A percentile compares a stretch with the other conserved stretches of the same genome.
Evolutionary conservation across 2,329 filamentous ascomycete species (phyloP).

Genomic region (Fusarium phyllophilum): DNA sequence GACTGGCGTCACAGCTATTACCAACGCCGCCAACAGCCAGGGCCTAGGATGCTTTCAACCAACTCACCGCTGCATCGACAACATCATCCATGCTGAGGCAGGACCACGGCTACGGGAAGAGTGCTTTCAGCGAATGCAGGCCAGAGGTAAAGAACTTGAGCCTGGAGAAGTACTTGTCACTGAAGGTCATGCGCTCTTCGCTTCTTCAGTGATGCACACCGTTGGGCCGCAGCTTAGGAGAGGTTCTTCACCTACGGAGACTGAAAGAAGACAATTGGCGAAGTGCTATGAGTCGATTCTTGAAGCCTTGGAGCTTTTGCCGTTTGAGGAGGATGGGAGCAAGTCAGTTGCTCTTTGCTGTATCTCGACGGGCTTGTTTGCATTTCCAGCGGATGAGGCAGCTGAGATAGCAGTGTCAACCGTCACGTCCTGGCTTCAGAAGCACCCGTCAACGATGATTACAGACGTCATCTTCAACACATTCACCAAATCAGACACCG

Average conservation of each 20-base stretch:
- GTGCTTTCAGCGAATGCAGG: conserved; percentile 27
- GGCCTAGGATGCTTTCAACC: conserved; percentile 40
- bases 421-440: conserved; percentile 14
- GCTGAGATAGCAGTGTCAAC: conserved; percentile 25
- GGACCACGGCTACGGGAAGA: conserved; percentile 33
- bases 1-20: conserved; percentile 26
- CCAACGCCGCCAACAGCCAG: conserved; percentile 37
- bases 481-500: conserved; percentile 27
- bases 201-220: conserved; percentile 26
- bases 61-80: conserved; percentile 39
- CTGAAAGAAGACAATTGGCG: background rate
- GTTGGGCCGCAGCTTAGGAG: conserved; percentile 29
- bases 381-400: conserved; percentile 34
- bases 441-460: conserved; percentile 15
- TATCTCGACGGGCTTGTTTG: conserved; percentile 36
- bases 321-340: background rate
- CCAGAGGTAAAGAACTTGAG: background rate
- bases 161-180: conserved; percentile 30
- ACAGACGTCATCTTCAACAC: conserved; percentile 39
- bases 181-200: conserved; percentile 10
- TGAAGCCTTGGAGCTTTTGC: background rate
- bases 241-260: background rate
- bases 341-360: conserved; percentile 37
- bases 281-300: conserved; percentile 31
- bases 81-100: conserved; percentile 36